These are phyloP conservation scores for Fragilaria crotonensis DNA, from an alignment of 108 stramenopile species.

Conservation along the genomic window DNA sequence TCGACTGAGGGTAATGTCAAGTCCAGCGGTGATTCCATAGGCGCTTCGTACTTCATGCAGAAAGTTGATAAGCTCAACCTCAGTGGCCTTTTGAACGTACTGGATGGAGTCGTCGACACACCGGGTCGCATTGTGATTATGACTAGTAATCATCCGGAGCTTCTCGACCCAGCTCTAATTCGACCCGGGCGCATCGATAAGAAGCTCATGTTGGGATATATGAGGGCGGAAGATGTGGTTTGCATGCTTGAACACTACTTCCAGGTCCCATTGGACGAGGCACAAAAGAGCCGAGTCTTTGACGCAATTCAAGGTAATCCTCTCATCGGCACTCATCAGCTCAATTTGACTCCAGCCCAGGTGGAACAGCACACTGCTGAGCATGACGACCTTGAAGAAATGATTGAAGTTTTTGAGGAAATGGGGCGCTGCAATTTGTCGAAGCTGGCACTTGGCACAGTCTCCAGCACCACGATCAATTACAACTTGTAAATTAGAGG, in stretches of 20 bases:
- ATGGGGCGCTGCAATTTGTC: too few relatives aligned
- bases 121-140: conserved; percentile 75
- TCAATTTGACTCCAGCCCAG: conserved; percentile 39
- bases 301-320: conserved; percentile 6
- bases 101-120: conserved; percentile 80
- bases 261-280: conserved; percentile 10
- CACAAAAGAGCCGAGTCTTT: conserved; percentile 9
- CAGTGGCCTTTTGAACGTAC: conserved; percentile 62
- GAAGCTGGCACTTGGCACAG: too few relatives aligned
- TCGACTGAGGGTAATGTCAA: neutral
- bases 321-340: neutral
- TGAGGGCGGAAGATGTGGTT: conserved; percentile 28
- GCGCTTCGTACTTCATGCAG: conserved; percentile 11
- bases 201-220: conserved; percentile 50
- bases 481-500: too few relatives aligned
- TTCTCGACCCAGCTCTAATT: conserved; percentile 73
- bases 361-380: conserved; percentile 39
- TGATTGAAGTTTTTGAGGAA: conserved; percentile 27
- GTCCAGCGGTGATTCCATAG: neutral
- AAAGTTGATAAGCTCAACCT: conserved; percentile 41
- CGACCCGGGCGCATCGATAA: conserved; percentile 78
- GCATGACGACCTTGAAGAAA: conserved; percentile 34
- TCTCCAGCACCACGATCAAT: too few relatives aligned
- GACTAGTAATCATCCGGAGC: conserved; percentile 79
- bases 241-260: conserved; percentile 70